These are phyloP conservation scores for Mortierella alpina DNA, from an alignment of 192 early-diverging fungal genomes.

Conservation along the genomic window DNA sequence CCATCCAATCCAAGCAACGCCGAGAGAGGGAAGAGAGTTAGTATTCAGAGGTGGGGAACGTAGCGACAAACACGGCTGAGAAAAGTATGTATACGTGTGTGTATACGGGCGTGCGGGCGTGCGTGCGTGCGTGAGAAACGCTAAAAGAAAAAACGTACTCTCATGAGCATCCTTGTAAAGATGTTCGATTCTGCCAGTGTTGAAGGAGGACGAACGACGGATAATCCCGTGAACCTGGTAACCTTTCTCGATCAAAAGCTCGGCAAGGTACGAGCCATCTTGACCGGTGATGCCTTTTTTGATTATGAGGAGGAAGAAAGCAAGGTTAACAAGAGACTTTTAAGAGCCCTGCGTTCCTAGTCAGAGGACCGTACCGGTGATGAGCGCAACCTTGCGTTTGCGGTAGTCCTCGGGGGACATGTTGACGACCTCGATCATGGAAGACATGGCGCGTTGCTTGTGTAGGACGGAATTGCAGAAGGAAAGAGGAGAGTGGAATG, in stretches of 20 bases:
- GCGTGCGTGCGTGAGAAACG: too few species aligned
- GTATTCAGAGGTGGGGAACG: too few species aligned
- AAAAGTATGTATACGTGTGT: background rate
- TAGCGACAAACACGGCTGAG: background rate
- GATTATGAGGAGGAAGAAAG: background rate
- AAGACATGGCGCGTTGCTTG: conserved; percentile 25
- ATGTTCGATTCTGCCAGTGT: conserved; percentile 82
- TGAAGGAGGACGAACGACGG: conserved; percentile 84
- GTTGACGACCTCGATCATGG: conserved; percentile 47
- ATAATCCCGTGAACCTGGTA: conserved; percentile 85
- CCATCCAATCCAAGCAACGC: background rate
- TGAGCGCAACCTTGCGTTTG: conserved; percentile 68
- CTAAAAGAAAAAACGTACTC: conserved; percentile 41
- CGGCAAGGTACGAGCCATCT: conserved; percentile 81
- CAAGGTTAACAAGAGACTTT: background rate
- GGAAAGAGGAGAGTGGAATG: background rate
- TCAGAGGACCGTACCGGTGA: conserved; percentile 60
- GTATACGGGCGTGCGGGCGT: background rate
- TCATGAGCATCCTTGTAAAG: conserved; percentile 78
- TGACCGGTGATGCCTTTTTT: conserved; percentile 79
- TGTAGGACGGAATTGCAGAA: background rate
- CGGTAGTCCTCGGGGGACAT: conserved; percentile 67
- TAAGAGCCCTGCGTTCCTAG: background rate
- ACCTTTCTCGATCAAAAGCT: conserved; percentile 77
- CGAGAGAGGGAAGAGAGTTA: background rate